Evolutionary conservation across 306 rosid genomes (phyloP).

Genomic region (Alnus glutinosa): DNA sequence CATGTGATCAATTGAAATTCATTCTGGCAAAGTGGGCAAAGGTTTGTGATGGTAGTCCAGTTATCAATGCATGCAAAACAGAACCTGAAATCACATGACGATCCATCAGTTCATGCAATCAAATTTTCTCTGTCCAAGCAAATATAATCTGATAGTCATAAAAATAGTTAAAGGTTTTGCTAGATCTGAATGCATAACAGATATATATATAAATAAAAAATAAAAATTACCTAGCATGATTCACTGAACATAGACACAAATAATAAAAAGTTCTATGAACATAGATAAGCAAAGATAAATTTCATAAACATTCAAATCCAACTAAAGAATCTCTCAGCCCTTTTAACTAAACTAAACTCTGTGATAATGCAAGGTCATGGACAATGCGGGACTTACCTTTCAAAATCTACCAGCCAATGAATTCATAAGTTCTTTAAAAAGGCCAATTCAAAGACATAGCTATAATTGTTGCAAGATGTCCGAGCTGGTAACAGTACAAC

Average conservation of each 20-base stretch:
- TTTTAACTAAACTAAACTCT: neutral
- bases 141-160: neutral
- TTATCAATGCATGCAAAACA: conserved; percentile 96
- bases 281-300: neutral
- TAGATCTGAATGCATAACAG: conserved; percentile 2
- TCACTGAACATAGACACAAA: neutral
- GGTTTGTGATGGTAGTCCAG: conserved; percentile 97
- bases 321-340: conserved; percentile 13
- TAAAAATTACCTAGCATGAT: neutral
- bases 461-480: neutral
- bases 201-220: neutral
- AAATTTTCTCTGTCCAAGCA: conserved; percentile 3
- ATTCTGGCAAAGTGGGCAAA: conserved; percentile 98
- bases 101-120: conserved; percentile 25
- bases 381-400: neutral
- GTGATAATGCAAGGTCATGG: neutral
- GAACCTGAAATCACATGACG: conserved; percentile 62
- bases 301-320: neutral
- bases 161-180: neutral
- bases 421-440: neutral
- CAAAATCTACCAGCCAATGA: neutral
- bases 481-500: neutral
- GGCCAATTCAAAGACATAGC: neutral
- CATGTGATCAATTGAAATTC: conserved; percentile 96
- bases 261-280: neutral